Evolutionary conservation across 139 green algal species (phyloP), one percentile per base, ranked within the genome.

Genomic region (Limnomonas spitsbergensis): DNA sequence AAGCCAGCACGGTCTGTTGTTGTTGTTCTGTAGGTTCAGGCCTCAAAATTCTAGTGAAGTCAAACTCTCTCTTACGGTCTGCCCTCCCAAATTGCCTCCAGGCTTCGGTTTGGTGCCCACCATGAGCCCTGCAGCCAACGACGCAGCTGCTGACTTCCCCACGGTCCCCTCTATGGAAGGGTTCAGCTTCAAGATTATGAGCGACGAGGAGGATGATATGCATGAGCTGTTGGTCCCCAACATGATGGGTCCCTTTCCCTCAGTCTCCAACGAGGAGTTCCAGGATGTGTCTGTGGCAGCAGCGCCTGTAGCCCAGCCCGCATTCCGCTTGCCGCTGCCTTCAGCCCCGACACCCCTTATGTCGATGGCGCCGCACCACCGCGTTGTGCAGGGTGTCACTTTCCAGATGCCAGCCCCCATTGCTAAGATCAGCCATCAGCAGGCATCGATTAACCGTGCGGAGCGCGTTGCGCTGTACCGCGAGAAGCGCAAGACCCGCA

Each of bases 401-500:
- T 47, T 53, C 35, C 68, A 74, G 68, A 74, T 74, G 68, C 52
- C 53, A 4, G 2, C 27, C n/a, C 69, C 40, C 29, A 38, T 56
- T 56, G 1, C 24, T 0, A 37, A 1, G 0, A 47, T 69, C 26
- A 71, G 29, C 35, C 4, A 4, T 9, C 20, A 78, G 73, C n/a
- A 56, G 38, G 70, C 69, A 54, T 26, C 54, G 54, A 53, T 76
- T 35, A 74, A 82, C 27, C 2, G 75, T 54, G 54, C 34, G 2
- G 53, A 80, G 75, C 75, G 75, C 32, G 6, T 80, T 4, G 40
- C 29, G 53, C 83, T 83, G 53, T 96, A 92, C 80, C 79, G 81
- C 4, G 90, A 94, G 84, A 96, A 96, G 91, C 73, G 82, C 26
- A 93, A 93, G 85, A 85, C 86, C 52, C 82, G 92, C 29, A 88